These are phyloP conservation scores for Purpureocillium takamizusanense DNA, from an alignment of 2,329 filamentous ascomycete genomes.

Conservation along the genomic window DNA sequence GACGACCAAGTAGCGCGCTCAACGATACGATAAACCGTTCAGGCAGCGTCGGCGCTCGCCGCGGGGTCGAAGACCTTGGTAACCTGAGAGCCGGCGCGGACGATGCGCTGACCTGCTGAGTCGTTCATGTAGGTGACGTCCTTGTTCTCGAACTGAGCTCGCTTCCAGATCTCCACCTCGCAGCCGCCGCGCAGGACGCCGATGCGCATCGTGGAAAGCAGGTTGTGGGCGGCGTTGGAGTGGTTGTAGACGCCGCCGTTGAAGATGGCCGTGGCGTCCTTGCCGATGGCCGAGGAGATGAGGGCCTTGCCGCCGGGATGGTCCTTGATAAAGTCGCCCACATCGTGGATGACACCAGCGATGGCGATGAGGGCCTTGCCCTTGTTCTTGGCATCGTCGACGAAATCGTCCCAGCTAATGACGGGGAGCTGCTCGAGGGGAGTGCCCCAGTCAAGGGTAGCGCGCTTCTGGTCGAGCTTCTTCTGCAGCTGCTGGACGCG, in stretches of 20 bases:
- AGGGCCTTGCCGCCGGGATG: conserved; percentile 87
- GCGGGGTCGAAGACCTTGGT: conserved; percentile 76
- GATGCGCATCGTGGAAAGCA: conserved; percentile 80
- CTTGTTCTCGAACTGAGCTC: conserved; percentile 75
- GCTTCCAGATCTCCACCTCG: conserved; percentile 91
- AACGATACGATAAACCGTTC: conserved; percentile 11
- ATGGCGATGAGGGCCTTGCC: conserved; percentile 70
- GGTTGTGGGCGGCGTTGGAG: conserved; percentile 83
- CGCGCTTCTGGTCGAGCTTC: conserved; percentile 83
- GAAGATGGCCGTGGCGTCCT: conserved; percentile 85
- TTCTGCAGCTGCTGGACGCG: conserved; percentile 83
- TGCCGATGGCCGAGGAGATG: conserved; percentile 73
- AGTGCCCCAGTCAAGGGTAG: conserved; percentile 75
- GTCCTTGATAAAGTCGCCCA: conserved; percentile 76
- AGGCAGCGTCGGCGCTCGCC: conserved; percentile 77
- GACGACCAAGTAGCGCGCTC: no score
- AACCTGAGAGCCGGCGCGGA: conserved; percentile 76
- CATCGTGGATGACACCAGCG: conserved; percentile 79
- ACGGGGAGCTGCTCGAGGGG: conserved; percentile 80
- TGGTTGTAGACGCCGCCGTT: conserved; percentile 87
- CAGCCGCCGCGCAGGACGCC: conserved; percentile 80
- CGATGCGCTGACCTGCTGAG: conserved; percentile 69
- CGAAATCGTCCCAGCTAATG: conserved; percentile 79
- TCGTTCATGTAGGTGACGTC: conserved; percentile 74
- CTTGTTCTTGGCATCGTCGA: conserved; percentile 58